Conservation (phyloP, 805 yeast species). For the Sugiyamaella lignohabitans region DNA sequence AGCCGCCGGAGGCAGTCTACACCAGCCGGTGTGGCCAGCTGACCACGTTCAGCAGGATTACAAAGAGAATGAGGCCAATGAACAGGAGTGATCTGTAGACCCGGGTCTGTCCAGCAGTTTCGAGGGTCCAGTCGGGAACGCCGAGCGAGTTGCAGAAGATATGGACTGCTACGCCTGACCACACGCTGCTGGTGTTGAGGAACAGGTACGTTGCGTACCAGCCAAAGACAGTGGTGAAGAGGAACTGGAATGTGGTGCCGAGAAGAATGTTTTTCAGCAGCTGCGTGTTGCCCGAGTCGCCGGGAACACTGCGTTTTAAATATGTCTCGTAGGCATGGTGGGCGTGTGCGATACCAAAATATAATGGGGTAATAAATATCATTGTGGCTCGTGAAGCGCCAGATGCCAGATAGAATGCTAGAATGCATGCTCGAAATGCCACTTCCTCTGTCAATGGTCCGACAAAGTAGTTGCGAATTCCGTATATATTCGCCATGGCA, state of each 20-base stretch:
- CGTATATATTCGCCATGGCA: slow-evolving; percentile 32
- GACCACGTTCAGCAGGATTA: not conserved
- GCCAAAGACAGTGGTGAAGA: slow-evolving; percentile 69
- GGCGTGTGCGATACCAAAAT: slow-evolving; percentile 72
- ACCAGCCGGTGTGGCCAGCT: slow-evolving; percentile 4
- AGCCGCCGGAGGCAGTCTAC: too few relatives aligned
- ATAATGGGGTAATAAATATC: slow-evolving; percentile 46
- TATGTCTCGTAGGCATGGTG: slow-evolving; percentile 60
- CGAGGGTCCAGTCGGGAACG: slow-evolving; percentile 42
- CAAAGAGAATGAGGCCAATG: slow-evolving; percentile 40
- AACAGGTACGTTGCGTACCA: slow-evolving; percentile 52
- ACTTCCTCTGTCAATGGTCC: slow-evolving; percentile 81
- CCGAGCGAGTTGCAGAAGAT: slow-evolving; percentile 65
- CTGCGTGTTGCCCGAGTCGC: slow-evolving; percentile 11
- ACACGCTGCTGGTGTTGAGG: slow-evolving; percentile 46
- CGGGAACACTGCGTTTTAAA: slow-evolving; percentile 8
- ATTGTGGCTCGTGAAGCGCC: slow-evolving; percentile 21
- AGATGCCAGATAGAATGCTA: slow-evolving; percentile 26
- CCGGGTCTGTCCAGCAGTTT: slow-evolving; percentile 8
- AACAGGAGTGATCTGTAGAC: slow-evolving; percentile 32
- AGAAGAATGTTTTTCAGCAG: slow-evolving; percentile 31
- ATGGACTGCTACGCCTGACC: slow-evolving; percentile 56
- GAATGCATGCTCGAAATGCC: slow-evolving; percentile 50
- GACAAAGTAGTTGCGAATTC: slow-evolving; percentile 51
- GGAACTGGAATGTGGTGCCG: slow-evolving; percentile 45